Percentiles rank a stretch among this genome's conserved stretches.
phyloP scores from a whole-genome alignment of 345 rosid genomes.

The Lumnitzera littorea region DNA sequence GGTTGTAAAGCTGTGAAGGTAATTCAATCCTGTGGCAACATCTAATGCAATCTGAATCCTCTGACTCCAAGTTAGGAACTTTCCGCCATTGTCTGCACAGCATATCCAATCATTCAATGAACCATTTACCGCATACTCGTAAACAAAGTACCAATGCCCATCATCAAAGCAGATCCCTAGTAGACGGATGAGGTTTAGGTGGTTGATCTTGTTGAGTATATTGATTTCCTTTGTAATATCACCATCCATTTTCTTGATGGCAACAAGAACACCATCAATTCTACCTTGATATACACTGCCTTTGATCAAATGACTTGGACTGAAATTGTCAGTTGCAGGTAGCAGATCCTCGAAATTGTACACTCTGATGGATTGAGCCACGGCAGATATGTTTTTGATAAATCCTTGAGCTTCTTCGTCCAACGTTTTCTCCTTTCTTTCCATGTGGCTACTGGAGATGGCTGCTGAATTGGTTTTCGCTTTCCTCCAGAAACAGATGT shows the following conservation, averaged over 20 bases:
- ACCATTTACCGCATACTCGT: slow-evolving; percentile 31
- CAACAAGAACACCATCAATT: slow-evolving; percentile 18
- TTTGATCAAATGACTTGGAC: slow-evolving; percentile 16
- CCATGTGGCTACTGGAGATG: slow-evolving; percentile 9
- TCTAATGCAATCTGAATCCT: slow-evolving; percentile 40
- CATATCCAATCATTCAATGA: slow-evolving; percentile 32
- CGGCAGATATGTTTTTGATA: slow-evolving; percentile 9
- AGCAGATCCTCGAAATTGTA: slow-evolving; percentile 25
- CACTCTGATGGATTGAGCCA: slow-evolving; percentile 27
- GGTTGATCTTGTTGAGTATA: slow-evolving; percentile 30
- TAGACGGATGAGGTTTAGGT: slow-evolving; percentile 35
- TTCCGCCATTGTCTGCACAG: slow-evolving; percentile 1
- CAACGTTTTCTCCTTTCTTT: background rate
- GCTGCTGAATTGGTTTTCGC: background rate
- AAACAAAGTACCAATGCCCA: slow-evolving; percentile 31
- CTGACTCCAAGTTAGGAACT: slow-evolving; percentile 18
- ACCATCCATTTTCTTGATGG: slow-evolving; percentile 25
- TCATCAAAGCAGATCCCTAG: slow-evolving; percentile 22
- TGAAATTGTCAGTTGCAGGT: slow-evolving; percentile 26
- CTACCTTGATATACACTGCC: slow-evolving; percentile 21
- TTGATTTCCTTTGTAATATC: slow-evolving; percentile 31
- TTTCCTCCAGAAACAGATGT: background rate
- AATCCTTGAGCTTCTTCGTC: slow-evolving; percentile 13
- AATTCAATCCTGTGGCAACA: slow-evolving; percentile 35
- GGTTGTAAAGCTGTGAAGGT: slow-evolving; percentile 37